Evolutionary conservation across 208 protist species (phyloP), one percentile per base, ranked within the genome.

Genomic region (Porcisia deanei): DNA sequence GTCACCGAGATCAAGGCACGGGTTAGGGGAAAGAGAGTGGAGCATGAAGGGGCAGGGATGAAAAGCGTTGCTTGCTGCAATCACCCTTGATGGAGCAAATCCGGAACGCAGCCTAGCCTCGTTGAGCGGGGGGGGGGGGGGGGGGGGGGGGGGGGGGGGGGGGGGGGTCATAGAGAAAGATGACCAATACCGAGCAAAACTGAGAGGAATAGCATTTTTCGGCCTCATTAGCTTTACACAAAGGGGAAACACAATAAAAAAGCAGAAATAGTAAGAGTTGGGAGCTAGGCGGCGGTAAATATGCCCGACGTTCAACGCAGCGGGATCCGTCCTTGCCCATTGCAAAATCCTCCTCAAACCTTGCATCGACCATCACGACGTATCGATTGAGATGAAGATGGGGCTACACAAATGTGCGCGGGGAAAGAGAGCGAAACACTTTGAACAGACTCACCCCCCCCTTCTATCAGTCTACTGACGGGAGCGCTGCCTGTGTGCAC

Each of bases 391-490:
- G 6, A 59, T 8, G 25, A 22, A 9, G 60, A 45, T 25, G 37
- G 34, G 18, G 9, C 37, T 65, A 39, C 34, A 39, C 10, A 65
- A n/a, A 2, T 6, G 14, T 45, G 37, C 58, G 30, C 14, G 43
- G 10, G 43, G 10, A 18, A 43, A 39, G 16, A 14, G 14, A 41
- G n/a, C 34, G 18, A 65, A 41, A 9, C 1, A 1, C 37, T 0
- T 43, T 61, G 25, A 64, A 9, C 68, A 59, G 54, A 82, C 73
- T 45, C 49, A 30, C 52, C 76, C 70, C 30, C 69, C 5, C 57
- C 61, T 34, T 80, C 59, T 9, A 61, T 37, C 59, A 76, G 59
- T 9, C 71, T 58, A 53, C 47, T 60, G 45, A 81, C 66, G 61
- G 57, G 63, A 58, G 65, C 76, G 18, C 34, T 41, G 5, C 60